These are phyloP conservation scores for Blepharisma undulans DNA, from an alignment of 169 alveolate genomes.

Conservation along the genomic window DNA sequence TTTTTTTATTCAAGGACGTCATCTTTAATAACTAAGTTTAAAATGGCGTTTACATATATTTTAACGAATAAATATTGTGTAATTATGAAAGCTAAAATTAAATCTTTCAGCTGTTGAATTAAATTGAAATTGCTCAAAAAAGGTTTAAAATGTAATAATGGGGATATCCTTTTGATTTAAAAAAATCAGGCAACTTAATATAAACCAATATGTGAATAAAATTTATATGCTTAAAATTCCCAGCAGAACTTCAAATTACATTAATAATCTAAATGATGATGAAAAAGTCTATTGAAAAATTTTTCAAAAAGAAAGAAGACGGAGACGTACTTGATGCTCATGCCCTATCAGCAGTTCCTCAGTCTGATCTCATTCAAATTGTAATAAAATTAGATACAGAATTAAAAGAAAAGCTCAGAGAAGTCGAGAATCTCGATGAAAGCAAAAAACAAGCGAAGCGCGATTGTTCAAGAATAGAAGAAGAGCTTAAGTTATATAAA, in stretches of 20 bases:
- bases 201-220: not conserved
- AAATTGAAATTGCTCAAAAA: not conserved
- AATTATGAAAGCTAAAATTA: no score
- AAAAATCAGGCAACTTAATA: not conserved
- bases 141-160: not conserved
- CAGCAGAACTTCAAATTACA: not conserved
- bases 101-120: not conserved
- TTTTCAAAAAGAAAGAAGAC: constrained; percentile 16
- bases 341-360: not conserved
- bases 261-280: not conserved
- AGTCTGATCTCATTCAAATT: not conserved
- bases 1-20: not conserved
- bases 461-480: not conserved
- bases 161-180: not conserved
- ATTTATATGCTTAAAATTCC: not conserved
- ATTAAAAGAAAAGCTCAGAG: not conserved
- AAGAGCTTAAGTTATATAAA: not conserved
- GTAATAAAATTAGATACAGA: not conserved
- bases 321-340: not conserved
- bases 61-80: not conserved
- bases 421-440: not conserved
- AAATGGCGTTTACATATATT: not conserved
- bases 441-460: not conserved
- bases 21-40: not conserved
- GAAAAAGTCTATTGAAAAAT: not conserved